Conservation (phyloP, 2,329 filamentous ascomycete species). For the Cytospora piceae region DNA sequence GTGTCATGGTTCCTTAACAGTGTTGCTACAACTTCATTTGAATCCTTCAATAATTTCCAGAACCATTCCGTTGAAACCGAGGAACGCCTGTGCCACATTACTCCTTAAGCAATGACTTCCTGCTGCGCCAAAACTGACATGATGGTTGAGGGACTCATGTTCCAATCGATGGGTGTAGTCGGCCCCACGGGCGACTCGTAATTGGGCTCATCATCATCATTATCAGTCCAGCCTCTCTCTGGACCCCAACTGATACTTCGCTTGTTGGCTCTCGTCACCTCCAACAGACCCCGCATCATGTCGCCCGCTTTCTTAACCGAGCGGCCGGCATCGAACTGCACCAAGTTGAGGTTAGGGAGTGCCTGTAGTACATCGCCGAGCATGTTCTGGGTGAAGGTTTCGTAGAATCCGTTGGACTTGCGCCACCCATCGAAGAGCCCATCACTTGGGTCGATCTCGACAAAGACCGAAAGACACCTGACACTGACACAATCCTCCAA, state of each 20-base stretch:
- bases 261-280: slow-evolving; percentile 51
- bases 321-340: slow-evolving; percentile 73
- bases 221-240: slow-evolving; percentile 66
- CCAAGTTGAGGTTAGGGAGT: slow-evolving; percentile 57
- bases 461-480: slow-evolving; percentile 65
- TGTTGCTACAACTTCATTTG: neutral
- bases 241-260: slow-evolving; percentile 69
- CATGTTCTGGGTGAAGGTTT: slow-evolving; percentile 64
- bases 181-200: slow-evolving; percentile 19
- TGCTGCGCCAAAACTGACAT: slow-evolving; percentile 17
- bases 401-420: slow-evolving; percentile 69
- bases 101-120: slow-evolving; percentile 5
- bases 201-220: slow-evolving; percentile 44
- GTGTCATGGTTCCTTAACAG: neutral
- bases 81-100: neutral
- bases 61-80: neutral
- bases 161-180: slow-evolving; percentile 18
- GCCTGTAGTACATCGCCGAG: slow-evolving; percentile 59
- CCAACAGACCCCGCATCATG: slow-evolving; percentile 65
- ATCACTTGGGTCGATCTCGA: slow-evolving; percentile 73
- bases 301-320: slow-evolving; percentile 67
- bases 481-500: slow-evolving; percentile 64
- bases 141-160: slow-evolving; percentile 5
- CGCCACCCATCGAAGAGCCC: slow-evolving; percentile 70
- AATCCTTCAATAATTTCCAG: neutral